These are phyloP conservation scores for Vaccinium myrtillus DNA, from an alignment of 148 eudicot species.

Conservation along the genomic window DNA sequence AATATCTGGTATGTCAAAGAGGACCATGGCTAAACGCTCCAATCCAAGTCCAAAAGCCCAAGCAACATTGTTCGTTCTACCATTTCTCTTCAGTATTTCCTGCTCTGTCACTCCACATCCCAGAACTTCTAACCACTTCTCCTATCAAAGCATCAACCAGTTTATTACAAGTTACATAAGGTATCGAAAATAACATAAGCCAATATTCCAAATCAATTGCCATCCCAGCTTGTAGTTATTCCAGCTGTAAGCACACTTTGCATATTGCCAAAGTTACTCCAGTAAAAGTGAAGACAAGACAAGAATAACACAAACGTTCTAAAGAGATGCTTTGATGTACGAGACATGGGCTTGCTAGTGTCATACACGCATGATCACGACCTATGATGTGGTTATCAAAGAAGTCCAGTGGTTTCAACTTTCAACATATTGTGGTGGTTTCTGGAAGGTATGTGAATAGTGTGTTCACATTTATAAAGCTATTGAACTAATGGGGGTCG, in stretches of 20 bases:
- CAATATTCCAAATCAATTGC: neutral
- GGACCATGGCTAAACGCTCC: slow-evolving; percentile 96
- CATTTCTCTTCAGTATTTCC: slow-evolving; percentile 82
- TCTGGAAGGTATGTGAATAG: neutral
- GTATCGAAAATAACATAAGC: neutral
- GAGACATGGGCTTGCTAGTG: neutral
- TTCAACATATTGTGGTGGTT: neutral
- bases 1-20: slow-evolving; percentile 93
- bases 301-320: neutral
- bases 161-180: neutral
- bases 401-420: neutral
- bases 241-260: neutral
- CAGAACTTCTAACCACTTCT: slow-evolving; percentile 94
- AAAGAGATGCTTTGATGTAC: neutral
- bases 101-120: slow-evolving; percentile 98
- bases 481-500: neutral
- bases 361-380: neutral
- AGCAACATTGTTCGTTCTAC: slow-evolving; percentile 66
- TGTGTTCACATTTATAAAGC: neutral
- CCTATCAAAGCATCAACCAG: slow-evolving; percentile 46
- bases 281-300: neutral
- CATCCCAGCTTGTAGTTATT: neutral
- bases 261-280: neutral
- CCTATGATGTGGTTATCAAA: neutral
- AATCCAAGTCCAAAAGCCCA: slow-evolving; percentile 99